Percentiles rank a stretch among this genome's conserved stretches.
phyloP scores from a whole-genome alignment of 2,329 filamentous ascomycete genomes.

The Cladosporium halotolerans region DNA sequence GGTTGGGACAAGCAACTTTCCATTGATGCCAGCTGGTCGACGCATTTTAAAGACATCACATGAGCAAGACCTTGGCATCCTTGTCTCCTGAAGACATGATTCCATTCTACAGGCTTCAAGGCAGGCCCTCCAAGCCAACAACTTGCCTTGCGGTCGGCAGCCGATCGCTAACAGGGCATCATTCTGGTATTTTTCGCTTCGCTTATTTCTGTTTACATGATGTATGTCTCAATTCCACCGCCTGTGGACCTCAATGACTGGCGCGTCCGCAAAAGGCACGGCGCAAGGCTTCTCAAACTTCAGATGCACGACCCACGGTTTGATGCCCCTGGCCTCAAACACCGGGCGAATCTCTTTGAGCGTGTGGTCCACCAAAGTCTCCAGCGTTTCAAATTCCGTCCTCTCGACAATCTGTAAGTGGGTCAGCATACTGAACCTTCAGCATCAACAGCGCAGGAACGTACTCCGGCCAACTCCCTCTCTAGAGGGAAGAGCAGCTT shows the following conservation, averaged over 20 bases:
- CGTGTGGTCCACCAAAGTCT: slow-evolving; percentile 42
- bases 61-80: too few species aligned
- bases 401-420: slow-evolving; percentile 31
- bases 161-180: too few species aligned
- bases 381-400: slow-evolving; percentile 43
- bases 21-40: too few species aligned
- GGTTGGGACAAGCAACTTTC: too few species aligned
- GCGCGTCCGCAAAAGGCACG: slow-evolving; percentile 65
- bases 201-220: background rate
- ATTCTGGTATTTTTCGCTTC: too few species aligned
- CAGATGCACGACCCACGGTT: slow-evolving; percentile 43
- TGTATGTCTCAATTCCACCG: slow-evolving; percentile 2
- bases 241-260: slow-evolving; percentile 54
- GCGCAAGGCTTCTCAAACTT: slow-evolving; percentile 67
- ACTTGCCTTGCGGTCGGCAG: too few species aligned
- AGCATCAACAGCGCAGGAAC: slow-evolving; percentile 21
- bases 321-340: slow-evolving; percentile 1
- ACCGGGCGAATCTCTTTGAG: slow-evolving; percentile 30
- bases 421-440: background rate
- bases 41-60: too few species aligned
- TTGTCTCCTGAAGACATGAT: too few species aligned
- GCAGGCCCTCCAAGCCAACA: too few species aligned
- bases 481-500: slow-evolving; percentile 51
- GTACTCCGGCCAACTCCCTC: slow-evolving; percentile 54
- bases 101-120: too few species aligned